Evolutionary conservation across 257 asterid species (phyloP), one percentile per base, ranked within the genome.

Genomic region (Haberlea rhodopensis): DNA sequence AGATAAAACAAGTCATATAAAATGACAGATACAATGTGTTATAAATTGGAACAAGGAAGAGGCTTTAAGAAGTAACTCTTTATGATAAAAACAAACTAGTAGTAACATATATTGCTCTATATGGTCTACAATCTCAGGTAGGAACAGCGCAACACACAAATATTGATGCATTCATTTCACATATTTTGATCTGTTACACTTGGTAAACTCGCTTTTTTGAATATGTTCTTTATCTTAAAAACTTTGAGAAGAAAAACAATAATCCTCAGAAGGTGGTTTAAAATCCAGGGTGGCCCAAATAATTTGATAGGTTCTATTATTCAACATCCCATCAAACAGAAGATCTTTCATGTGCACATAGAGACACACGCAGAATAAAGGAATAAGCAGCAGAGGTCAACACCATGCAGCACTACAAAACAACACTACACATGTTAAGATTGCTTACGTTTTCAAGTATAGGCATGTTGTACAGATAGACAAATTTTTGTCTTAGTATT

Each of bases 371-470:
- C 24, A 16, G 29, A 31, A 57, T 19, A 48, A 31, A 19, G 29
- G 37, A 58, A 56, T 8, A 6, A 53, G n/a, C 45, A 58, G 46
- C 29, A 25, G 27, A 53, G 60, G 19, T 28, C 22, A 51, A 40
- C 34, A 16, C 31, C 29, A 18, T 24, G 49, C 10, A 43, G 45
- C 18, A 57, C 45, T 11, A 45, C 9, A 7, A 25, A 71, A 57
- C 28, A 68, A 64, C 34, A 60, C 32, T 45, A 40, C 53, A 59
- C 54, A 55, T 62, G 68, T 61, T 67, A 19, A 32, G 53, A 63
- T 43, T 55, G 63, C 97, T 87, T 81, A 92, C 97, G 67, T 89
- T 78, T 85, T 92, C 98, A 65, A 92, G 97, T 26, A 92, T 79
- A 6, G 98, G 95, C 78, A 63, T 68, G 75, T 71, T 78, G 81